Conservation (phyloP, 805 yeast species). For the Lachancea quebecensis region DNA sequence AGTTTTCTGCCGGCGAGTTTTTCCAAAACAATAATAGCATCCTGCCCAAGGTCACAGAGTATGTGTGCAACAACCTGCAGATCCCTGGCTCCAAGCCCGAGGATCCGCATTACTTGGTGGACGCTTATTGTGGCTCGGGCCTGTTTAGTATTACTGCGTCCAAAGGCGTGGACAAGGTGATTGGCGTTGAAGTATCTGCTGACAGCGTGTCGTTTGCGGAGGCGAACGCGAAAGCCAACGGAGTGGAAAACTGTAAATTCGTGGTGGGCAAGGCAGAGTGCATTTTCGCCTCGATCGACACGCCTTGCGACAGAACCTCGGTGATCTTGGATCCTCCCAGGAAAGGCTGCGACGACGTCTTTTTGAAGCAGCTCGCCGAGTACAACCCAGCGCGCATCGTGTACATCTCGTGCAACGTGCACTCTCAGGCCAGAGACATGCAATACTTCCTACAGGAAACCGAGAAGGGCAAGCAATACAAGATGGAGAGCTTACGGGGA, state of each 20-base stretch:
- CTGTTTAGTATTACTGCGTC: constrained; percentile 85
- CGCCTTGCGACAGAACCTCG: constrained; percentile 71
- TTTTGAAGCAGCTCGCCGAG: constrained; percentile 75
- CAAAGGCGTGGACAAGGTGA: constrained; percentile 68
- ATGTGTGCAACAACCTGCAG: constrained; percentile 66
- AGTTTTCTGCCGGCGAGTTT: constrained; percentile 91
- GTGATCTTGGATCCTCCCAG: constrained; percentile 96
- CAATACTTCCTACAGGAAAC: constrained; percentile 72
- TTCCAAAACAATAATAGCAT: constrained; percentile 95
- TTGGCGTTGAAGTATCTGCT: constrained; percentile 91
- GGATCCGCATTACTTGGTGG: constrained; percentile 67
- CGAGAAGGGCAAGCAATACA: constrained; percentile 52
- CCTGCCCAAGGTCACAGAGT: constrained; percentile 71
- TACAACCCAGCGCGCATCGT: constrained; percentile 82
- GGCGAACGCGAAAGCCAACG: constrained; percentile 69
- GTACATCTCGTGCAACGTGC: constrained; percentile 96
- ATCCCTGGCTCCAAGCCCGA: constrained; percentile 36
- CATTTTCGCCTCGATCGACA: constrained; percentile 70
- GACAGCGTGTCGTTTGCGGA: constrained; percentile 87
- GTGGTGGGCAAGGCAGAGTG: constrained; percentile 90
- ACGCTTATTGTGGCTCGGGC: constrained; percentile 96
- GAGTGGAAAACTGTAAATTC: constrained; percentile 71
- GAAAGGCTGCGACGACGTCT: constrained; percentile 89
- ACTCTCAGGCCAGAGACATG: constrained; percentile 92
- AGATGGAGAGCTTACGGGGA: constrained; percentile 78